Evolutionary conservation across 352 stramenopile genomes (phyloP).

Genomic region (Globisporangium cederbergense): DNA sequence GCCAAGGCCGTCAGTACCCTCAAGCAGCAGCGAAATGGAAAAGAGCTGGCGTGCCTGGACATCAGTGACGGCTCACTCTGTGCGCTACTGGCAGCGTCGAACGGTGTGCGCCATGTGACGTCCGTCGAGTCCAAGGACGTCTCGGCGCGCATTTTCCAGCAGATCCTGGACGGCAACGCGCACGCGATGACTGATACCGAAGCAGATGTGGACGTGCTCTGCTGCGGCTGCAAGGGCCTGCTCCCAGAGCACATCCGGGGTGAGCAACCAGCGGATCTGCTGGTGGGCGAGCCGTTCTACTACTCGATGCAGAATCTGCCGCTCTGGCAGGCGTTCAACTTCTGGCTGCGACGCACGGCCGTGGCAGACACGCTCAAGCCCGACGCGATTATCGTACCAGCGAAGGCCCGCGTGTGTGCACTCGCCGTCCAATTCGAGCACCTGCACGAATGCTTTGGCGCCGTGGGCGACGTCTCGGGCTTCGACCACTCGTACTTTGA

Average conservation of each 20-base stretch:
- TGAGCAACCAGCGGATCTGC: conserved; percentile 46
- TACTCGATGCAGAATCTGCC: conserved; percentile 86
- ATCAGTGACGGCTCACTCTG: conserved; percentile 72
- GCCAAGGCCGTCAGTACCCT: conserved; percentile 22
- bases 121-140: conserved; percentile 83
- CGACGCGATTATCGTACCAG: conserved; percentile 46
- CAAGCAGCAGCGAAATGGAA: conserved; percentile 5
- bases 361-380: conserved; percentile 35
- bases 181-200: conserved; percentile 1
- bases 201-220: conserved; percentile 49
- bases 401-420: conserved; percentile 43
- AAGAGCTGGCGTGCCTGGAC: conserved; percentile 54
- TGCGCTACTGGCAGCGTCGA: conserved; percentile 50
- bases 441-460: conserved; percentile 75
- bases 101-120: conserved; percentile 49
- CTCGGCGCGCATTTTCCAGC: conserved; percentile 69
- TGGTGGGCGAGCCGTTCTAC: conserved; percentile 79
- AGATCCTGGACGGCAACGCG: conserved; percentile 56
- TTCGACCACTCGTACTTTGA: conserved; percentile 77
- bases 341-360: conserved; percentile 68
- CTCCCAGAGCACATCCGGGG: conserved; percentile 53
- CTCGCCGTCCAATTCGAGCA: conserved; percentile 69
- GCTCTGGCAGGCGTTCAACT: conserved; percentile 82
- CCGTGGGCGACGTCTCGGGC: conserved; percentile 60
- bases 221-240: conserved; percentile 65